Evolutionary conservation across 352 stramenopile genomes (phyloP).

Genomic region (Elongisporangium prolatum): DNA sequence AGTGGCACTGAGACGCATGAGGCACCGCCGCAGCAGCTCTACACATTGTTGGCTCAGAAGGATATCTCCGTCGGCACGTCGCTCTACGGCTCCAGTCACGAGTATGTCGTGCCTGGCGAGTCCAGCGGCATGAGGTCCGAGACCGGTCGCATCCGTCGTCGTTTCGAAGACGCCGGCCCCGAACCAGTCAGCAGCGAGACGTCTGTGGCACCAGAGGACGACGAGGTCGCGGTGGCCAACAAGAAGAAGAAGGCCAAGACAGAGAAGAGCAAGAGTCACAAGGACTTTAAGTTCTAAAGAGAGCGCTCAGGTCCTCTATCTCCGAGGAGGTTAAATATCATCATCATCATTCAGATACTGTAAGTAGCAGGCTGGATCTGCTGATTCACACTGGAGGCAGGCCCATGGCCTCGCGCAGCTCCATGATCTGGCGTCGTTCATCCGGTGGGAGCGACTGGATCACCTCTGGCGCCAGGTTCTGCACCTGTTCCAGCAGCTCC

Average conservation of each 20-base stretch:
- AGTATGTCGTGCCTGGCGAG: conserved; percentile 57
- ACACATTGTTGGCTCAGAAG: conserved; percentile 75
- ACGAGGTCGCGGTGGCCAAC: conserved; percentile 48
- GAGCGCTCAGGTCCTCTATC: conserved; percentile 7
- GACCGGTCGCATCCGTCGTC: conserved; percentile 54
- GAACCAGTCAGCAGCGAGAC: conserved; percentile 8
- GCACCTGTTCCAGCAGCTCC: conserved; percentile 71
- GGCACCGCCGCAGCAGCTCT: conserved; percentile 51
- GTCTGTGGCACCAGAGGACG: conserved; percentile 25
- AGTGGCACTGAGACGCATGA: conserved; percentile 62
- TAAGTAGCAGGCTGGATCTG: neutral
- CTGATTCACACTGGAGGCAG: conserved; percentile 44
- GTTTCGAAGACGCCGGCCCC: conserved; percentile 58
- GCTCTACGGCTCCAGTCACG: conserved; percentile 71
- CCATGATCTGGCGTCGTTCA: conserved; percentile 80
- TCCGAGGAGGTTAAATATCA: conserved; percentile 3
- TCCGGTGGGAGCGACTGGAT: conserved; percentile 71
- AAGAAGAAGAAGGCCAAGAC: conserved; percentile 77
- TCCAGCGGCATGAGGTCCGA: conserved; percentile 33
- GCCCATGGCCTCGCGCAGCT: conserved; percentile 74
- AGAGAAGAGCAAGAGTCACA: conserved; percentile 79
- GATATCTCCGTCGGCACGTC: conserved; percentile 69
- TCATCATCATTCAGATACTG: too few species aligned
- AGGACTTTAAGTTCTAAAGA: conserved; percentile 83
- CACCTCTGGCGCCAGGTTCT: conserved; percentile 74